These are phyloP conservation scores for Boletus rubroflammeus DNA, from an alignment of 768 basidiomycete genomes.

Conservation along the genomic window DNA sequence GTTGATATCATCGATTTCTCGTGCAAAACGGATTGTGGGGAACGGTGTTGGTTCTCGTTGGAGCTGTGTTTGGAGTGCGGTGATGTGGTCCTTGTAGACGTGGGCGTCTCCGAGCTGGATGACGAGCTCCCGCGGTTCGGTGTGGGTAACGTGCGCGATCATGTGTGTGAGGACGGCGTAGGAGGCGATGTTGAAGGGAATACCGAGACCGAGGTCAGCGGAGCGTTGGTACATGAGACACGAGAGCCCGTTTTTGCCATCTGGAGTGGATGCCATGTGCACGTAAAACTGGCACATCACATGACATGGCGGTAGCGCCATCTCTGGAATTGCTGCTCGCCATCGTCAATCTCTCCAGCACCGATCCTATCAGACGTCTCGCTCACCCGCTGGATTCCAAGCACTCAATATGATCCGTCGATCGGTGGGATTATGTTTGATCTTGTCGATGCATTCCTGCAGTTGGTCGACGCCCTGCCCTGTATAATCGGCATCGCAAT, in stretches of 20 bases:
- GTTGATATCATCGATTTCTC: slow-evolving; percentile 71
- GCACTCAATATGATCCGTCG: slow-evolving; percentile 91
- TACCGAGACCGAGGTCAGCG: slow-evolving; percentile 93
- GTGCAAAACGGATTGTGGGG: slow-evolving; percentile 73
- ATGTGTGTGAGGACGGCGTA: slow-evolving; percentile 97
- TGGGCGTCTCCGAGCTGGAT: slow-evolving; percentile 98
- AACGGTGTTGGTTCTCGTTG: slow-evolving; percentile 75
- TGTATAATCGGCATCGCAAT: slow-evolving; percentile 71
- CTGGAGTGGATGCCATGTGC: slow-evolving; percentile 61
- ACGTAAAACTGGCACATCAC: slow-evolving; percentile 99
- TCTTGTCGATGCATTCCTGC: slow-evolving; percentile 83
- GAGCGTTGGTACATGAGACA: slow-evolving; percentile 98
- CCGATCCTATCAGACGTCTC: background rate
- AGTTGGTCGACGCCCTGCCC: slow-evolving; percentile 93
- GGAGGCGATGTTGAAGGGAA: slow-evolving; percentile 99
- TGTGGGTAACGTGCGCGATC: slow-evolving; percentile 90
- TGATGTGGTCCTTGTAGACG: slow-evolving; percentile 89
- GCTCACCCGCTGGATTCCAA: slow-evolving; percentile 94
- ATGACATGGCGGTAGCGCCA: slow-evolving; percentile 98
- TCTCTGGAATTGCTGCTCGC: slow-evolving; percentile 76
- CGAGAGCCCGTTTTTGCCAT: slow-evolving; percentile 68
- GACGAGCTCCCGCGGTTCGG: slow-evolving; percentile 83
- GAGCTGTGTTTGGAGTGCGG: slow-evolving; percentile 81
- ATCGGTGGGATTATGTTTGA: slow-evolving; percentile 90
- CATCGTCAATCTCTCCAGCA: background rate